phyloP scores from a whole-genome alignment of 768 basidiomycete species.

The Xerocomus brunneocitrinus region DNA sequence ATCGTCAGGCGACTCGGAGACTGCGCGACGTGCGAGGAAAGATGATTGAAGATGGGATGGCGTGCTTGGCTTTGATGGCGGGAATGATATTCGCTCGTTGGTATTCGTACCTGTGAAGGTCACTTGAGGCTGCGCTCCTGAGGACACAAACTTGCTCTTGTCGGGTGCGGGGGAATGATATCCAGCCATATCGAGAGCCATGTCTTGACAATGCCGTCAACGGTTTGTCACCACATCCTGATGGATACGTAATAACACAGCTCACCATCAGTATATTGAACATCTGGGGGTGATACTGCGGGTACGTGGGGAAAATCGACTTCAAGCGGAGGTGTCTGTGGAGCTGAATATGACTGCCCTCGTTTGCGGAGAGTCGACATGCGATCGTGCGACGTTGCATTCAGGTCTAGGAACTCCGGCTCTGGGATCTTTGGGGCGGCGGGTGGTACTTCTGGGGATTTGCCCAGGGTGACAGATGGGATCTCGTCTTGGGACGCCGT shows the following conservation, averaged over 20 bases:
- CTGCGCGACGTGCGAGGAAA: slow-evolving; percentile 45
- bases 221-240: neutral
- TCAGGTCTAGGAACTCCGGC: slow-evolving; percentile 83
- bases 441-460: slow-evolving; percentile 9
- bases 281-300: slow-evolving; percentile 46
- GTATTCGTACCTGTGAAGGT: neutral
- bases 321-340: slow-evolving; percentile 34
- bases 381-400: slow-evolving; percentile 39
- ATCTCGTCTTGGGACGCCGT: slow-evolving; percentile 27
- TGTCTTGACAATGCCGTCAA: slow-evolving; percentile 39
- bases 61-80: slow-evolving; percentile 14
- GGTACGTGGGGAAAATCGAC: slow-evolving; percentile 41
- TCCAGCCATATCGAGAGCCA: slow-evolving; percentile 79
- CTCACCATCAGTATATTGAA: slow-evolving; percentile 59
- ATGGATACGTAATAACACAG: slow-evolving; percentile 8
- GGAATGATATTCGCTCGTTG: slow-evolving; percentile 17
- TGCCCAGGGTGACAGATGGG: slow-evolving; percentile 17
- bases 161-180: slow-evolving; percentile 48
- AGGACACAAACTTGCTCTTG: neutral
- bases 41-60: slow-evolving; percentile 26
- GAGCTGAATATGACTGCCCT: slow-evolving; percentile 24
- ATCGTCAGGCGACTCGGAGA: slow-evolving; percentile 61
- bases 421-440: slow-evolving; percentile 36
- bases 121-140: slow-evolving; percentile 11
- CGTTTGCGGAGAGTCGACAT: slow-evolving; percentile 18